Percentiles rank a stretch among this genome's conserved stretches.
These are phyloP conservation scores for Coprinopsis cinerea DNA, from an alignment of 768 basidiomycete species.

Conservation along the genomic window DNA sequence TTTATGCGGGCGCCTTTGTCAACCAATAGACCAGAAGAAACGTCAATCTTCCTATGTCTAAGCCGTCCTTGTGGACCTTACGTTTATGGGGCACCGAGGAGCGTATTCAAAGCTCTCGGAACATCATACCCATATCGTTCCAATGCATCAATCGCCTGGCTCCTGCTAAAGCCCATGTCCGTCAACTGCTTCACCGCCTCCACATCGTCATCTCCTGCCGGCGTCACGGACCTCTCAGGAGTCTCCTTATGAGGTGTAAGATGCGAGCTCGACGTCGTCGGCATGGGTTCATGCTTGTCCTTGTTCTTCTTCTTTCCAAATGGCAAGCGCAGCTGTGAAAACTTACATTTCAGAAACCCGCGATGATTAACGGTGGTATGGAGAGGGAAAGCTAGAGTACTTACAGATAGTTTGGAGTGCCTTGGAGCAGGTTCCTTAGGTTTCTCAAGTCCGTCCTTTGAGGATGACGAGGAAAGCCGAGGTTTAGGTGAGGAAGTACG, in stretches of 20 bases:
- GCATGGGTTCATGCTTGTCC: slow-evolving; percentile 37
- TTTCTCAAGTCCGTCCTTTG: slow-evolving; percentile 55
- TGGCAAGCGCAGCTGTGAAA: slow-evolving; percentile 62
- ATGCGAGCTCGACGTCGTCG: slow-evolving; percentile 34
- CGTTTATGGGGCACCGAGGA: slow-evolving; percentile 39
- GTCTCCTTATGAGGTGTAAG: slow-evolving; percentile 44
- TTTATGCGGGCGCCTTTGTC: too few relatives aligned
- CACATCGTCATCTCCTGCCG: slow-evolving; percentile 64
- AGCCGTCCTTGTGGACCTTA: background rate
- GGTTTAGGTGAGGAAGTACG: slow-evolving; percentile 45
- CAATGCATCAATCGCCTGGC: slow-evolving; percentile 76
- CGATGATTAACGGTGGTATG: slow-evolving; percentile 5
- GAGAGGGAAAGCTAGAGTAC: slow-evolving; percentile 26
- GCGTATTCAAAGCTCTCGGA: slow-evolving; percentile 65
- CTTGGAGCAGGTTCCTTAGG: slow-evolving; percentile 49
- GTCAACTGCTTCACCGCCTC: slow-evolving; percentile 74
- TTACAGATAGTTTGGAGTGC: slow-evolving; percentile 73
- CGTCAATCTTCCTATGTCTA: too few relatives aligned
- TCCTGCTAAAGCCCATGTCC: slow-evolving; percentile 86
- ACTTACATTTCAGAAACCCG: background rate
- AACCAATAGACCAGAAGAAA: too few relatives aligned
- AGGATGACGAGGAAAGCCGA: slow-evolving; percentile 55
- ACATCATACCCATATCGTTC: slow-evolving; percentile 84
- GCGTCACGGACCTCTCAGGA: slow-evolving; percentile 33
- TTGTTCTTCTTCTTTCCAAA: slow-evolving; percentile 75